A percentile compares a stretch with the other conserved stretches of the same genome.
These are phyloP conservation scores for Alternaria ethzedia DNA, from an alignment of 2,329 filamentous ascomycete genomes.

Conservation along the genomic window DNA sequence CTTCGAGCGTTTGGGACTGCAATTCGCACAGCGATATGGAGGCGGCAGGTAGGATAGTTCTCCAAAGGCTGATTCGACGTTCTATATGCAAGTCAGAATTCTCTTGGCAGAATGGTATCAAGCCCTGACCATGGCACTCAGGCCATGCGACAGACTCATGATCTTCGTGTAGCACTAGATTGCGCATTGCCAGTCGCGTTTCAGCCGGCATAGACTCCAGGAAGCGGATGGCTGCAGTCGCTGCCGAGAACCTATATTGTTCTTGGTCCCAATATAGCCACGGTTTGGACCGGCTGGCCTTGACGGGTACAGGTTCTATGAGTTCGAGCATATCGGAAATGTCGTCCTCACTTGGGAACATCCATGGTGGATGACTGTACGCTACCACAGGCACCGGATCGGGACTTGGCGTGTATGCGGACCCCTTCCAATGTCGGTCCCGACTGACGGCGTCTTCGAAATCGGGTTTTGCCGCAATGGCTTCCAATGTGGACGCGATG, in stretches of 20 bases:
- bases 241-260: neutral
- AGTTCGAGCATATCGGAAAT: neutral
- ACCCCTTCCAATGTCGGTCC: no score
- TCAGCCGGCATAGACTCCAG: neutral
- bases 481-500: no score
- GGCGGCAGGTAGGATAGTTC: neutral
- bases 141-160: neutral
- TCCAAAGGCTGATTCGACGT: conserved; percentile 2
- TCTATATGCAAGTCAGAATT: conserved; percentile 7
- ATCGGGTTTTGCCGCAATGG: no score
- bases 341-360: neutral
- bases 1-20: no score
- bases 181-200: neutral
- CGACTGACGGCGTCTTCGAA: no score
- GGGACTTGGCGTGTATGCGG: no score
- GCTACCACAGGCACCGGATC: no score
- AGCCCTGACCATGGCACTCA: conserved; percentile 8
- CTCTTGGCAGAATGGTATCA: conserved; percentile 8
- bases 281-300: no score
- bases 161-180: neutral
- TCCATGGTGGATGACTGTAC: no score
- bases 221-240: neutral
- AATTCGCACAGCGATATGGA: neutral
- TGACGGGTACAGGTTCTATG: neutral
- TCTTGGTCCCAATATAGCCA: neutral